A percentile compares a stretch with the other conserved stretches of the same genome.
Evolutionary conservation across 257 asterid genomes (phyloP).

Genomic region (Solanum paucissectum): DNA sequence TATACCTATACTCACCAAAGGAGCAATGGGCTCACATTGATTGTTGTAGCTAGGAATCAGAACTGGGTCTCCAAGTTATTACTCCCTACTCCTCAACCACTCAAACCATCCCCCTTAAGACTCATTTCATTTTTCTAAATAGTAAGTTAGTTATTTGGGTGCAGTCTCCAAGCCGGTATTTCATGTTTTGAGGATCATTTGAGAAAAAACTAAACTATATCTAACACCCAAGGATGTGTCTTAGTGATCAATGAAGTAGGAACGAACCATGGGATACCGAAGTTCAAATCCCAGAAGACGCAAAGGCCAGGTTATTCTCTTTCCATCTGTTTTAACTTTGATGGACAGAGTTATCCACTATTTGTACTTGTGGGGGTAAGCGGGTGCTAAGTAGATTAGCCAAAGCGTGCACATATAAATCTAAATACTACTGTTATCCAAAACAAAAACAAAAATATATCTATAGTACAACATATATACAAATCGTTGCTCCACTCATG

Average conservation of each 20-base stretch:
- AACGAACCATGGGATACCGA: not conserved
- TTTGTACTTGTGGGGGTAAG: not conserved
- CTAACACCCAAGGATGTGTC: not conserved
- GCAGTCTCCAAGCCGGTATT: not conserved
- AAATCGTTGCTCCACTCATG: not conserved
- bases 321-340: not conserved
- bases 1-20: not conserved
- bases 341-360: not conserved
- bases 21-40: not conserved
- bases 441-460: not conserved
- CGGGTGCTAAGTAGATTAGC: not conserved
- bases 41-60: not conserved
- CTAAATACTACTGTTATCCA: not conserved
- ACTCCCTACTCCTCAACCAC: not conserved
- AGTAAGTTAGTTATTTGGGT: not conserved
- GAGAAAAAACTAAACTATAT: not conserved
- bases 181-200: not conserved
- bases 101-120: not conserved
- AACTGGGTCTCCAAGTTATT: not conserved
- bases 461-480: not conserved
- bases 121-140: not conserved
- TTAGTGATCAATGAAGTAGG: not conserved
- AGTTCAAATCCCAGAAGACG: not conserved
- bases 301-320: not conserved
- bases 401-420: not conserved